Conservation (phyloP, 1,284 basidiomycete species). For the Megacollybia platyphylla region DNA sequence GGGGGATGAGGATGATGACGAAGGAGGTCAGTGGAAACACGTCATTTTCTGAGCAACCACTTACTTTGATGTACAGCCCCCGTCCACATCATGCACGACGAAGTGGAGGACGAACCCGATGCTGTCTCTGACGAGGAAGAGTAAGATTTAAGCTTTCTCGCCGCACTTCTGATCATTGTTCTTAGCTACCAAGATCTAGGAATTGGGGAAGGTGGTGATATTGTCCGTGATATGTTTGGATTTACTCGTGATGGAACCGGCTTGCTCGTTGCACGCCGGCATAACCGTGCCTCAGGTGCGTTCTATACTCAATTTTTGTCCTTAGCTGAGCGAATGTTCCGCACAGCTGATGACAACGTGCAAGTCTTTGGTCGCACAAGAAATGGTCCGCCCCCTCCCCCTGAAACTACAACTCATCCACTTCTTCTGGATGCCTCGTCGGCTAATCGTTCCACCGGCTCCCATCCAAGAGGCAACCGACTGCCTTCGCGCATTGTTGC, state of each 20-base stretch:
- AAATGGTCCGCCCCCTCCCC: slow-evolving; percentile 29
- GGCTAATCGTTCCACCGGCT: slow-evolving; percentile 27
- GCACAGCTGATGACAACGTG: slow-evolving; percentile 33
- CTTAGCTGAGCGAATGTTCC: slow-evolving; percentile 5
- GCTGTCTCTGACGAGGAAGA: slow-evolving; percentile 64
- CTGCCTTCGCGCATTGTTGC: slow-evolving; percentile 47
- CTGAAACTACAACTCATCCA: slow-evolving; percentile 71
- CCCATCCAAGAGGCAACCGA: slow-evolving; percentile 30
- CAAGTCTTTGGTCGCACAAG: slow-evolving; percentile 54
- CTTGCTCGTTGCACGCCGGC: slow-evolving; percentile 42
- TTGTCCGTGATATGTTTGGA: slow-evolving; percentile 36
- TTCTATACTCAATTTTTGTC: slow-evolving; percentile 2
- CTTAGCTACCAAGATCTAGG: slow-evolving; percentile 38
- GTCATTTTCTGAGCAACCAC: background rate
- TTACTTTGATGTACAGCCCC: slow-evolving; percentile 18
- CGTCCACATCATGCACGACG: slow-evolving; percentile 42
- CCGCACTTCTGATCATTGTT: slow-evolving; percentile 6
- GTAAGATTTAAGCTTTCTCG: slow-evolving; percentile 22
- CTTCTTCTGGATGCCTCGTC: slow-evolving; percentile 58
- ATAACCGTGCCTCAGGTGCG: slow-evolving; percentile 30
- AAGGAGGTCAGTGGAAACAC: slow-evolving; percentile 19
- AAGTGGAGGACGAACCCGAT: slow-evolving; percentile 50
- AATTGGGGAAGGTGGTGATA: slow-evolving; percentile 24
- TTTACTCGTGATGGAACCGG: slow-evolving; percentile 36
- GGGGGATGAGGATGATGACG: slow-evolving; percentile 44